phyloP scores from a whole-genome alignment of 371 early-diverging fungal species.

The Mucor indicus region DNA sequence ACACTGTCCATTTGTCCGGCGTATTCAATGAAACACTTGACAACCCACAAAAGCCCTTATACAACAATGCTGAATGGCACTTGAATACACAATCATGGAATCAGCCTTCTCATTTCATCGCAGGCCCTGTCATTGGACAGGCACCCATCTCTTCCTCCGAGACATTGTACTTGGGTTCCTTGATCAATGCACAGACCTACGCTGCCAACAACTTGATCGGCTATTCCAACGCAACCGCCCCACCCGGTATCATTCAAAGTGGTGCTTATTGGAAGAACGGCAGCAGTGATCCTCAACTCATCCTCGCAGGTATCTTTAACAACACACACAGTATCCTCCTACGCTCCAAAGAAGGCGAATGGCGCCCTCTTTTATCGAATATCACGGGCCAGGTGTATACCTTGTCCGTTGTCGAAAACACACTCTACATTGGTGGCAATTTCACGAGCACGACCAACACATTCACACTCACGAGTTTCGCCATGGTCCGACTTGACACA shows the following conservation, averaged over 20 bases:
- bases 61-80: constrained; percentile 28
- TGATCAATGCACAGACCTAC: constrained; percentile 34
- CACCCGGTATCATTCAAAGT: constrained; percentile 15
- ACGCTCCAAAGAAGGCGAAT: constrained; percentile 19
- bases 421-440: constrained; percentile 31
- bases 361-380: constrained; percentile 20
- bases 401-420: constrained; percentile 18
- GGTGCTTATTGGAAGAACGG: constrained; percentile 38
- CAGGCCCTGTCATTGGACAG: constrained; percentile 15
- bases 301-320: constrained; percentile 33
- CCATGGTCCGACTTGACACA: constrained; percentile 23
- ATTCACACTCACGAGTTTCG: constrained; percentile 20
- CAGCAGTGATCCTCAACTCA: not conserved
- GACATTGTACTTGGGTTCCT: constrained; percentile 17
- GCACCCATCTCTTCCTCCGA: not conserved
- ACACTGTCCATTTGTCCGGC: constrained; percentile 33
- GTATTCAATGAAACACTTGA: constrained; percentile 10
- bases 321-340: constrained; percentile 18
- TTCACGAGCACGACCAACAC: constrained; percentile 19
- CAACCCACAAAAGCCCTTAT: not conserved
- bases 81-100: constrained; percentile 14
- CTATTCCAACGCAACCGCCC: not conserved
- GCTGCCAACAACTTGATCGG: constrained; percentile 17
- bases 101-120: constrained; percentile 12
- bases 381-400: constrained; percentile 28